Percentiles rank a stretch among this genome's conserved stretches.
These are phyloP conservation scores for Fraxinus floribunda DNA, from an alignment of 305 asterid genomes.

Conservation along the genomic window DNA sequence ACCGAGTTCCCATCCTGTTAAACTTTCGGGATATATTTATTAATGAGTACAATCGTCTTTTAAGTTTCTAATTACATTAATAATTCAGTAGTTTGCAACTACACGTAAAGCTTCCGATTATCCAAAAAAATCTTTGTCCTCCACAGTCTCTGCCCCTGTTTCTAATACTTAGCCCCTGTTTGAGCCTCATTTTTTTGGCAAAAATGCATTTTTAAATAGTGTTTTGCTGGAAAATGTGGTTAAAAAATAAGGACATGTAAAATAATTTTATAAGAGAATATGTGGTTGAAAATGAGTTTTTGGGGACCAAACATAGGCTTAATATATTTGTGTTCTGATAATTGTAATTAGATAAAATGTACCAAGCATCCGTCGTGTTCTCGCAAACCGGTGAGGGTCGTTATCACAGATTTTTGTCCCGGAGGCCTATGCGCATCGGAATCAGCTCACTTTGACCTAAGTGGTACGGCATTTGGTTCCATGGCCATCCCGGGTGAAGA, in stretches of 20 bases:
- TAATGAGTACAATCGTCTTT: no score
- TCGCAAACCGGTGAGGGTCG: slow-evolving; percentile 51
- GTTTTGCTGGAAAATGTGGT: no score
- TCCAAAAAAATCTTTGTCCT: no score
- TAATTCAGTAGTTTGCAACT: background rate
- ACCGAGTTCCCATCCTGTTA: no score
- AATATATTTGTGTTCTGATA: background rate
- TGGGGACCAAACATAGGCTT: background rate
- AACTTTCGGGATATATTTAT: background rate
- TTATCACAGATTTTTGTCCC: slow-evolving; percentile 68
- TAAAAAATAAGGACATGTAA: no score
- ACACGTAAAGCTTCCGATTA: no score
- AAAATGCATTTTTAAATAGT: no score
- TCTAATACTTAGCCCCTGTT: no score
- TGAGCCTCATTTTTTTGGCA: no score
- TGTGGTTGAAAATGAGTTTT: background rate
- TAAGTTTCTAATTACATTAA: no score
- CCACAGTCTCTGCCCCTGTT: no score
- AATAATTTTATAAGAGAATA: no score
- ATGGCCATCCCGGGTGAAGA: slow-evolving; percentile 58
- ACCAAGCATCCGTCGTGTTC: slow-evolving; percentile 51
- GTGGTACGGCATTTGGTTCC: slow-evolving; percentile 74
- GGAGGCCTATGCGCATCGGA: slow-evolving; percentile 43
- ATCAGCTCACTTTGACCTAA: slow-evolving; percentile 63
- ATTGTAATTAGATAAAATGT: slow-evolving; percentile 48